phyloP scores from a whole-genome alignment of 2,329 filamentous ascomycete genomes.

The Celoporthe dispersa region DNA sequence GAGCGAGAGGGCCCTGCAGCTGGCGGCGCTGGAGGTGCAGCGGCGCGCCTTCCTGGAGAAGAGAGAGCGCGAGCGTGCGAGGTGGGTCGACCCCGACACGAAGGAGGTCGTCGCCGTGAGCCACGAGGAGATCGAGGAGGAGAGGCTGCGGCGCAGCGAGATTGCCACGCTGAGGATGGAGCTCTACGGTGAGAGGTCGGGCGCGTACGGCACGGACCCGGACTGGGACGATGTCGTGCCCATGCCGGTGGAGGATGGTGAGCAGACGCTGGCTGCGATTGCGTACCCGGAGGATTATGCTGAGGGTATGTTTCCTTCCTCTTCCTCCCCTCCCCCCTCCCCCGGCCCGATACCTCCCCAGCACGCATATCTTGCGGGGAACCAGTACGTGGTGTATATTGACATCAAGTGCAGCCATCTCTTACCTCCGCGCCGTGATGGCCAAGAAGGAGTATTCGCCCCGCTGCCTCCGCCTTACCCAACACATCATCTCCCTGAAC shows the following conservation, averaged over 20 bases:
- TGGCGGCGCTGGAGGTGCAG: conserved; percentile 49
- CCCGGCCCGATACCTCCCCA: background rate
- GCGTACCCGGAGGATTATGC: conserved; percentile 88
- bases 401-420: conserved; percentile 64
- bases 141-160: conserved; percentile 51
- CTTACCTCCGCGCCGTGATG: conserved; percentile 94
- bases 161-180: conserved; percentile 58
- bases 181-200: conserved; percentile 55
- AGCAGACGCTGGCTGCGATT: conserved; percentile 85
- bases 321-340: conserved; percentile 29
- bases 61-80: conserved; percentile 38
- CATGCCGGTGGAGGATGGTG: conserved; percentile 82
- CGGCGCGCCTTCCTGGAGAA: conserved; percentile 50
- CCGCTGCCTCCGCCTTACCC: conserved; percentile 79
- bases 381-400: background rate
- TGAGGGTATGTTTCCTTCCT: conserved; percentile 58
- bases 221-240: conserved; percentile 85
- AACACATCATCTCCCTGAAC: conserved; percentile 90
- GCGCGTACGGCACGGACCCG: conserved; percentile 67
- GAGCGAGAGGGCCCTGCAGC: conserved; percentile 45
- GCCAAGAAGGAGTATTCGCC: conserved; percentile 80
- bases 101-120: conserved; percentile 36
- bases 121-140: conserved; percentile 48
- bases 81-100: conserved; percentile 30
- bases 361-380: background rate